These are phyloP conservation scores for Funneliformis mosseae DNA, from an alignment of 192 early-diverging fungal species.

Conservation along the genomic window DNA sequence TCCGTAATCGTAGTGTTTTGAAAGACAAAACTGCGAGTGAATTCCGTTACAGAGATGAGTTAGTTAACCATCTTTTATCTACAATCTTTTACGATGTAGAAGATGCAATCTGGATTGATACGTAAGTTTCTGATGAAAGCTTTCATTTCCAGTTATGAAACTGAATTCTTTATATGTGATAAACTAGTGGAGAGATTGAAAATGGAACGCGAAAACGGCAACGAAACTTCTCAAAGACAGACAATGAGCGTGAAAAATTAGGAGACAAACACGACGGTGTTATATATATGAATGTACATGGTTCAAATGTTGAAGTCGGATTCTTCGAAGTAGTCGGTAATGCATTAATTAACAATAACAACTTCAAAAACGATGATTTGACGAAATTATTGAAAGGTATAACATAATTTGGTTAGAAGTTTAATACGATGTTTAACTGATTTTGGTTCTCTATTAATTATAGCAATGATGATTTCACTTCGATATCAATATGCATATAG, in stretches of 20 bases:
- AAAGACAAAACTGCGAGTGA: slow-evolving; percentile 21
- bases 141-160: slow-evolving; percentile 2
- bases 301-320: slow-evolving; percentile 1
- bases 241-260: slow-evolving; percentile 14
- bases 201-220: neutral
- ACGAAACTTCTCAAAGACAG: slow-evolving; percentile 9
- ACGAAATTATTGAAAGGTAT: neutral
- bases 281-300: slow-evolving; percentile 26
- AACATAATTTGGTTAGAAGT: too few relatives aligned
- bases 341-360: neutral
- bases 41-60: slow-evolving; percentile 25
- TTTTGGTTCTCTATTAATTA: neutral
- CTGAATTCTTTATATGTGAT: slow-evolving; percentile 18
- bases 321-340: slow-evolving; percentile 21
- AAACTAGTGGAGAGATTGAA: neutral
- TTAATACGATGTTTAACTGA: neutral
- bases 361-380: slow-evolving; percentile 23
- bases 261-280: slow-evolving; percentile 28
- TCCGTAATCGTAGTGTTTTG: slow-evolving; percentile 17
- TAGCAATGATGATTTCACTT: slow-evolving; percentile 16
- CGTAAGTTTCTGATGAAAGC: slow-evolving; percentile 8
- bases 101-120: slow-evolving; percentile 2
- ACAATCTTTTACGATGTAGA: slow-evolving; percentile 26
- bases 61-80: slow-evolving; percentile 15
- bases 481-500: slow-evolving; percentile 11